Conservation (phyloP, 192 early-diverging fungal species). For the Coemansia sp. region DNA sequence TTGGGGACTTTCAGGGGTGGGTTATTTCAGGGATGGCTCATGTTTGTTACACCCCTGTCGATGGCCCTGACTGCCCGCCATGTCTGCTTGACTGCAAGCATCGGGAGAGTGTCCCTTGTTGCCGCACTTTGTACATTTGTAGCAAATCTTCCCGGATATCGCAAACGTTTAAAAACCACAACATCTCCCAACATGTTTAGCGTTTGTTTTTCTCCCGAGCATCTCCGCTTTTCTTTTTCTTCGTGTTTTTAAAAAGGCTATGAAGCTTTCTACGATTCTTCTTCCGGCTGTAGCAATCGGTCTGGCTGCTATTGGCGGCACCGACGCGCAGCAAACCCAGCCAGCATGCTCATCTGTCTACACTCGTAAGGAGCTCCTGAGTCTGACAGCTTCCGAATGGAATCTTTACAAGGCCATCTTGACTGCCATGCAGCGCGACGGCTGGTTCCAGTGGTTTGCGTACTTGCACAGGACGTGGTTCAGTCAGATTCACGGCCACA, state of each 20-base stretch:
- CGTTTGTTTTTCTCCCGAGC: not conserved
- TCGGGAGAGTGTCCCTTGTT: not conserved
- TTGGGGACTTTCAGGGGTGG: not conserved
- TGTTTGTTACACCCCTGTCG: not conserved
- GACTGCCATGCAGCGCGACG: conserved; percentile 45
- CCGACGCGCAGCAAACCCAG: conserved; percentile 42
- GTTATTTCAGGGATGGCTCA: not conserved
- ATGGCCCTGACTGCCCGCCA: not conserved
- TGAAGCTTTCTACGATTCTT: conserved; percentile 31
- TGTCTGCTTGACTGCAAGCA: not conserved
- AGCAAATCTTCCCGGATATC: too few species aligned
- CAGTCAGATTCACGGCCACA: conserved; percentile 48
- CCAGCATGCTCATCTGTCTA: conserved; percentile 44
- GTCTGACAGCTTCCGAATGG: conserved; percentile 39
- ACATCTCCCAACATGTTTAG: not conserved
- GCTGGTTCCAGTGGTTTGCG: conserved; percentile 51
- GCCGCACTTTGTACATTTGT: not conserved
- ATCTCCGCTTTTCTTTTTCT: not conserved
- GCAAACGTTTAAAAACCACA: not conserved
- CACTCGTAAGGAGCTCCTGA: conserved; percentile 51
- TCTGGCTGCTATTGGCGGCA: conserved; percentile 21
- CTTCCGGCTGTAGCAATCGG: conserved; percentile 32
- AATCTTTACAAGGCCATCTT: conserved; percentile 20
- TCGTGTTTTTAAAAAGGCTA: conserved; percentile 1
- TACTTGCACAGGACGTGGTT: conserved; percentile 46